Evolutionary conservation across 352 stramenopile species (phyloP).

Genomic region (Globisporangium cylindrosporum): DNA sequence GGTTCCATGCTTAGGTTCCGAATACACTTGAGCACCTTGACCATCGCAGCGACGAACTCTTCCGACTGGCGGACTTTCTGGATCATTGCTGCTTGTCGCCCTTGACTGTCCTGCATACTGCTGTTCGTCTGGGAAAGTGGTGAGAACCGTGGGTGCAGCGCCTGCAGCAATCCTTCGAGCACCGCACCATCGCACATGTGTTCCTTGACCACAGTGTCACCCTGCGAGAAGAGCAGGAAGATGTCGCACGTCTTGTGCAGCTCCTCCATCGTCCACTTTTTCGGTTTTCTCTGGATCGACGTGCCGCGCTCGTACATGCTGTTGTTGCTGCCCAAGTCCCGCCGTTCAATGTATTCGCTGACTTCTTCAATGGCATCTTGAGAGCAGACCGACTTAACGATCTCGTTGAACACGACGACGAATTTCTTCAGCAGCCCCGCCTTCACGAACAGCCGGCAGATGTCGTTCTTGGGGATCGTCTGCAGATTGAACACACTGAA

Average conservation of each 20-base stretch:
- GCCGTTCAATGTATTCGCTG: slow-evolving; percentile 7
- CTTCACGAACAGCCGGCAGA: slow-evolving; percentile 94
- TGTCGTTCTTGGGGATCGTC: slow-evolving; percentile 92
- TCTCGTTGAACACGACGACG: slow-evolving; percentile 82
- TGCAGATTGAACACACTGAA: slow-evolving; percentile 90
- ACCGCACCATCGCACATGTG: slow-evolving; percentile 87
- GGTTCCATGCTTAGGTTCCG: slow-evolving; percentile 91
- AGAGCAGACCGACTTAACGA: slow-evolving; percentile 38
- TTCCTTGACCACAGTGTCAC: slow-evolving; percentile 90
- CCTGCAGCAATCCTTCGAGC: slow-evolving; percentile 61
- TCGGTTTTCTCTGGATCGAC: slow-evolving; percentile 8
- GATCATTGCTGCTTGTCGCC: not conserved
- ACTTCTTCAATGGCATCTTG: slow-evolving; percentile 1
- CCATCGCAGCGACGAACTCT: slow-evolving; percentile 54
- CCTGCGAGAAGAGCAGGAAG: slow-evolving; percentile 90
- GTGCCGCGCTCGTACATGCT: slow-evolving; percentile 3
- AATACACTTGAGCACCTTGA: slow-evolving; percentile 85
- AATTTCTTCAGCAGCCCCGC: slow-evolving; percentile 88
- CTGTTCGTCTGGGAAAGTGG: not conserved
- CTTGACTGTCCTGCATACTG: slow-evolving; percentile 7
- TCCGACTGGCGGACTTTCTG: slow-evolving; percentile 32
- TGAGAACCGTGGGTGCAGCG: slow-evolving; percentile 32
- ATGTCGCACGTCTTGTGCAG: slow-evolving; percentile 85
- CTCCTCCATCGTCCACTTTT: slow-evolving; percentile 59
- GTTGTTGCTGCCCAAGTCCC: slow-evolving; percentile 4